Evolutionary conservation across 352 stramenopile genomes (phyloP).

Genomic region (Blastocystis sp.): DNA sequence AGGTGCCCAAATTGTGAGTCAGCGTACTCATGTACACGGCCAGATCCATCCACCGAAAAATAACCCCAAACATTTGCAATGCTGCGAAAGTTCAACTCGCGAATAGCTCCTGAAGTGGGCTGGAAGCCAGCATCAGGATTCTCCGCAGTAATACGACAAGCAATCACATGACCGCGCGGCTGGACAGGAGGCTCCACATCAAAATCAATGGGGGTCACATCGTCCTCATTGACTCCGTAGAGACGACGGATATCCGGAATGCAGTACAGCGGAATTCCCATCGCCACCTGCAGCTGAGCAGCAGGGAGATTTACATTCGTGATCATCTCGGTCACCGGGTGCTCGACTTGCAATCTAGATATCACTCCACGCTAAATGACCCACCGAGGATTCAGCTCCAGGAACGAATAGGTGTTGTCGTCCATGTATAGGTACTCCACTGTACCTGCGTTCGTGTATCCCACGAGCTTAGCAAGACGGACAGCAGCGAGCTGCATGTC

Average conservation of each 20-base stretch:
- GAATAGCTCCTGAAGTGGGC: conserved; percentile 89
- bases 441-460: conserved; percentile 97
- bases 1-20: conserved; percentile 99
- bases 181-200: conserved; percentile 74
- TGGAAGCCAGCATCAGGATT: conserved; percentile 98
- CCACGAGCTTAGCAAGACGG: conserved; percentile 90
- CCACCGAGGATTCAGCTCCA: conserved; percentile 96
- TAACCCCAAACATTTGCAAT: conserved; percentile 99
- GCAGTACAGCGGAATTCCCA: conserved; percentile 95
- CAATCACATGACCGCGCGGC: conserved; percentile 90
- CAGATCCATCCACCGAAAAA: conserved; percentile 96
- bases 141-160: conserved; percentile 96
- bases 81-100: conserved; percentile 97
- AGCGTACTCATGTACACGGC: conserved; percentile 98
- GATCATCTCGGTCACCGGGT: conserved; percentile 98
- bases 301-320: conserved; percentile 92
- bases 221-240: conserved; percentile 88
- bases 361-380: neutral
- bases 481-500: conserved; percentile 96
- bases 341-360: conserved; percentile 76
- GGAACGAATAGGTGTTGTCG: conserved; percentile 91
- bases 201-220: conserved; percentile 90
- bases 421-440: conserved; percentile 99
- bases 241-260: conserved; percentile 95
- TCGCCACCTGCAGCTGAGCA: conserved; percentile 93